Base-by-base conservation (phyloP, 192 early-diverging fungal species). In the Coemansia asiatica region DNA sequence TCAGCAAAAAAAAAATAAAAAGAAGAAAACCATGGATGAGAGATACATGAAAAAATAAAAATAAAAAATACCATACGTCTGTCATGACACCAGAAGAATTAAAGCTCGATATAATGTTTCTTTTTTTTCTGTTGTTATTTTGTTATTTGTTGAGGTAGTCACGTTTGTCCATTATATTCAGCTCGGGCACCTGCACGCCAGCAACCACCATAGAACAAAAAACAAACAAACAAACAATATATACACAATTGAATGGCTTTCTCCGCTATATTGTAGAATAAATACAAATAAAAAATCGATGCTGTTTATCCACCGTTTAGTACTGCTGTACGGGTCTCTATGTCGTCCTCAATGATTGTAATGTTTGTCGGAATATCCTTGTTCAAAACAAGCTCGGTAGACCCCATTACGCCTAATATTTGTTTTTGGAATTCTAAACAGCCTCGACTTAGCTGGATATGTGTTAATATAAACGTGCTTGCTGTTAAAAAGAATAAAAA, bases 331-430 rank as follows among this genome's bases (percentile, higher is more conserved):
- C 79, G 69, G 9, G 79, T 81, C 48, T 81, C 79, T 7, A 56
- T 55, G 56, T 81, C 79, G 60, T 81, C 79, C 38, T 81, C 79
- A 44, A 81, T 75, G 13, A 81, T 69, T n/a, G 62, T 69, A 31
- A 81, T 75, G 60, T 81, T 81, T 26, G 69, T 81, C 1, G 73
- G 73, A 36, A 81, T 75, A 53, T 81, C 79, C 64, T 81, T 81
- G 56, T 47, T 3, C 36, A 46, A 18, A 25, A 60, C 40, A 28
- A 60, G 26, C 40, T 44, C 40, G 40, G 9, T 23, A 47, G 22
- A 27, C 48, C 12, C 67, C 10, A 12, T 33, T 2, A 54, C 50
- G 22, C 48, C 13, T 51, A 44, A 54, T 15, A 16, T 53, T n/a
- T n/a, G n/a, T n/a, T n/a, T 53, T 61, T 31, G 16, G 16, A 3